Conservation (phyloP, 2,329 filamentous ascomycete species). For the Monosporascus sp. region DNA sequence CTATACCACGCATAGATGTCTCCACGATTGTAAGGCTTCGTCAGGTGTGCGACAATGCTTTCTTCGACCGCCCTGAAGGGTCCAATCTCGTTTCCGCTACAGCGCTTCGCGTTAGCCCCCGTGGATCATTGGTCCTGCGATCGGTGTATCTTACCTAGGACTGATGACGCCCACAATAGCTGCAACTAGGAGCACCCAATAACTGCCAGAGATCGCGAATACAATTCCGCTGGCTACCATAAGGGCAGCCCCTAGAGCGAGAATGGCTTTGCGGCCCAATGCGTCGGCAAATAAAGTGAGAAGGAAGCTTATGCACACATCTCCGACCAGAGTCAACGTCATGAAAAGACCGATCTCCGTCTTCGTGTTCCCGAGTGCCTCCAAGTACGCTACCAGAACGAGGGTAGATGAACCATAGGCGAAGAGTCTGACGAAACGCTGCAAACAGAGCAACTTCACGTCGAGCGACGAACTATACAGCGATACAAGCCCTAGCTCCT, state of each 20-base stretch:
- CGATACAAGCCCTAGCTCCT: slow-evolving; percentile 41
- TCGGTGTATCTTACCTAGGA: slow-evolving; percentile 33
- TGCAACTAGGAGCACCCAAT: slow-evolving; percentile 52
- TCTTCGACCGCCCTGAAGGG: slow-evolving; percentile 60
- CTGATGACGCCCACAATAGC: slow-evolving; percentile 58
- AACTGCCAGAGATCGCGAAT: slow-evolving; percentile 48
- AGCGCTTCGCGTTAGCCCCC: background rate
- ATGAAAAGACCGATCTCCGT: slow-evolving; percentile 57
- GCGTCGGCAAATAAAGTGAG: slow-evolving; percentile 55
- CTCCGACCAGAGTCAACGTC: slow-evolving; percentile 57
- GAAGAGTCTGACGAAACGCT: slow-evolving; percentile 57
- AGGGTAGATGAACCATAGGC: slow-evolving; percentile 57
- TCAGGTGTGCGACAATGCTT: slow-evolving; percentile 53
- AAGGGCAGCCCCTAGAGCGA: slow-evolving; percentile 47
- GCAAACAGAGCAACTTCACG: slow-evolving; percentile 51
- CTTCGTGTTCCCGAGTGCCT: slow-evolving; percentile 43
- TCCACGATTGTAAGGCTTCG: slow-evolving; percentile 35
- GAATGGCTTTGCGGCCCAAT: slow-evolving; percentile 47
- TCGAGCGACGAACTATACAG: slow-evolving; percentile 38
- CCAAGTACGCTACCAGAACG: slow-evolving; percentile 52
- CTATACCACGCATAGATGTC: slow-evolving; percentile 61
- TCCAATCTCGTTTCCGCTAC: slow-evolving; percentile 58
- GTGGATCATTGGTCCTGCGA: background rate
- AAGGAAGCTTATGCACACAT: slow-evolving; percentile 52
- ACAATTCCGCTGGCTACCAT: slow-evolving; percentile 51